These are phyloP conservation scores for Lecanicillium sp. DNA, from an alignment of 2,329 filamentous ascomycete genomes.

Conservation along the genomic window DNA sequence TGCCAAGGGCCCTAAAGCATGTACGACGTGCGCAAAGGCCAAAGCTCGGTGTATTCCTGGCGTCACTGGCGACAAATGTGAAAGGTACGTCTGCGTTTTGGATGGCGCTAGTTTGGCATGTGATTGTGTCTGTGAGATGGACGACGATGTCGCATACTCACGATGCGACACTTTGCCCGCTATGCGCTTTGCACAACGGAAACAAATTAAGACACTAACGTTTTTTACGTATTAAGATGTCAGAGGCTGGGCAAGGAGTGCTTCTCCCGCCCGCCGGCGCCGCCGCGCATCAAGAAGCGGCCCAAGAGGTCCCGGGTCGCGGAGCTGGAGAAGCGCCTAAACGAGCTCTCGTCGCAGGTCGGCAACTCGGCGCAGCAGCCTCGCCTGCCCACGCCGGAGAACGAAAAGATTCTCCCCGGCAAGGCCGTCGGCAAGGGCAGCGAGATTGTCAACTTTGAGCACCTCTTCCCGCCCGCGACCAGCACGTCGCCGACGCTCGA, in stretches of 20 bases:
- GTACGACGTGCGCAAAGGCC: conserved; percentile 43
- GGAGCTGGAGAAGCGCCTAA: conserved; percentile 41
- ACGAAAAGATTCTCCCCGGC: conserved; percentile 6
- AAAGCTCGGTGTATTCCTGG: conserved; percentile 42
- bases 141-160: no score
- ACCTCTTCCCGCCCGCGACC: conserved; percentile 24
- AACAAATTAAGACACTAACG: no score
- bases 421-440: conserved; percentile 4
- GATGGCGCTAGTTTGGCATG: no score
- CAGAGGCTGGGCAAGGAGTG: conserved; percentile 40
- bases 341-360: conserved; percentile 37
- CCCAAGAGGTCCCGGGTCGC: conserved; percentile 40
- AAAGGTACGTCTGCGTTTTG: conserved; percentile 30
- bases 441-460: conserved; percentile 19
- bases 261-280: conserved; percentile 37
- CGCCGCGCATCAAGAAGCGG: conserved; percentile 37
- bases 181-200: no score
- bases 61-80: conserved; percentile 33
- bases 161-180: no score
- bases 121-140: no score
- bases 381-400: conserved; percentile 7
- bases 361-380: conserved; percentile 10
- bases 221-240: conserved; percentile 28
- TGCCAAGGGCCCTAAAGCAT: conserved; percentile 38
- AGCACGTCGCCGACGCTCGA: conserved; percentile 8